Percentiles rank a stretch among this genome's conserved stretches.
phyloP scores from a whole-genome alignment of 495 filamentous ascomycete species.

The Podospora comata region DNA sequence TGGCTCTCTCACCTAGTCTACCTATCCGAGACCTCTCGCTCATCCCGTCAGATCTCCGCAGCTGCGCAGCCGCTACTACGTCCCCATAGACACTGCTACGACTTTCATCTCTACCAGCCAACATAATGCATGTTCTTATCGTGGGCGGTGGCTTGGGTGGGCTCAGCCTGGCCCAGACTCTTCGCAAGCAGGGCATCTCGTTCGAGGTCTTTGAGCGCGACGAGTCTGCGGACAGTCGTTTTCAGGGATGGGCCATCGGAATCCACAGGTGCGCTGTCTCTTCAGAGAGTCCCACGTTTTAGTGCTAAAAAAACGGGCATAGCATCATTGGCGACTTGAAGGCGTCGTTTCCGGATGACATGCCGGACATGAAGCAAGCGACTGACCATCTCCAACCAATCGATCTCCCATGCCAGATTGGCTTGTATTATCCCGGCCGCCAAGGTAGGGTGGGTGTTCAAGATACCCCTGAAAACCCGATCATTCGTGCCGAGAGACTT shows the following conservation, averaged over 20 bases:
- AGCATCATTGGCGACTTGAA: conserved; percentile 32
- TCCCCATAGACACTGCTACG: background rate
- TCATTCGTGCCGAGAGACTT: conserved; percentile 32
- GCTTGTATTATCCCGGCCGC: conserved; percentile 24
- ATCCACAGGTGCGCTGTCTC: conserved; percentile 4
- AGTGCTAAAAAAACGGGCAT: background rate
- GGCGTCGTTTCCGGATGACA: conserved; percentile 27
- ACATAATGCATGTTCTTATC: conserved; percentile 34
- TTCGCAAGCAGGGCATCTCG: conserved; percentile 45
- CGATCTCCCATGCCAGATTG: conserved; percentile 26
- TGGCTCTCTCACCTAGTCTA: too few relatives aligned
- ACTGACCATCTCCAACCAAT: conserved; percentile 30
- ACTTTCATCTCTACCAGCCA: background rate
- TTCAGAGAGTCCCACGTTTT: too few relatives aligned
- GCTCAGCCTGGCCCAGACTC: conserved; percentile 46
- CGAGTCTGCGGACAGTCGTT: conserved; percentile 18
- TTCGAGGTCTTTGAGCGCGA: conserved; percentile 50
- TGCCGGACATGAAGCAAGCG: conserved; percentile 26
- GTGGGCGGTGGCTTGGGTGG: conserved; percentile 50
- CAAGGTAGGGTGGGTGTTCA: conserved; percentile 21
- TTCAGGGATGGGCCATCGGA: conserved; percentile 33
- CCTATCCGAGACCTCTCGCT: too few relatives aligned
- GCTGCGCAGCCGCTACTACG: too few relatives aligned
- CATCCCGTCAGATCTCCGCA: too few relatives aligned
- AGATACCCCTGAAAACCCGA: conserved; percentile 22